A percentile compares a stretch with the other conserved stretches of the same genome.
Evolutionary conservation across 225 moss, liverwort and hornwort species (phyloP).

Genomic region (Marchantia polymorpha): DNA sequence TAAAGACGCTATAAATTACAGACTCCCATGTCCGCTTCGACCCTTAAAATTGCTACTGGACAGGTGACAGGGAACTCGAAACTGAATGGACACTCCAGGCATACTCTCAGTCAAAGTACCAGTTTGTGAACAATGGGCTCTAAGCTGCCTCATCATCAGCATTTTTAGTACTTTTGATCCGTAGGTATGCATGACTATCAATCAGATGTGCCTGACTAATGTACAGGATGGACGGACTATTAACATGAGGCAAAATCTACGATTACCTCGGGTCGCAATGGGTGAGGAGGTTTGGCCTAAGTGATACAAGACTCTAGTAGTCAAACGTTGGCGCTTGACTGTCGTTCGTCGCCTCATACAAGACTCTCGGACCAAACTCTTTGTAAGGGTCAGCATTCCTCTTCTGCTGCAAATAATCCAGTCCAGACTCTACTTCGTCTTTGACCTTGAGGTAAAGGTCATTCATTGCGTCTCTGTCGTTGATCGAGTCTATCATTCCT

Average conservation of each 20-base stretch:
- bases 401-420: slow-evolving; percentile 58
- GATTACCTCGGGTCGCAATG: not conserved
- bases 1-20: no score
- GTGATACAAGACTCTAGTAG: slow-evolving; percentile 18
- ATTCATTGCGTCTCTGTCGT: slow-evolving; percentile 52
- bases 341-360: slow-evolving; percentile 60
- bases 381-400: slow-evolving; percentile 61
- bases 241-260: not conserved
- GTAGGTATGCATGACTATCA: no score
- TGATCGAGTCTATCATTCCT: slow-evolving; percentile 53
- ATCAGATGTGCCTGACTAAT: not conserved
- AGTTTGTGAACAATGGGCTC: no score
- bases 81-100: no score
- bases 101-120: no score
- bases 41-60: no score
- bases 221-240: not conserved
- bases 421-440: slow-evolving; percentile 59
- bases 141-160: no score
- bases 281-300: not conserved
- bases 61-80: no score
- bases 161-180: no score
- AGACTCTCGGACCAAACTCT: slow-evolving; percentile 55
- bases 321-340: slow-evolving; percentile 72
- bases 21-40: no score
- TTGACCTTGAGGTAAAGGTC: slow-evolving; percentile 59